Percentiles rank a stretch among this genome's conserved stretches.
phyloP scores from a whole-genome alignment of 768 basidiomycete species.

The Tubosaeta sp. region DNA sequence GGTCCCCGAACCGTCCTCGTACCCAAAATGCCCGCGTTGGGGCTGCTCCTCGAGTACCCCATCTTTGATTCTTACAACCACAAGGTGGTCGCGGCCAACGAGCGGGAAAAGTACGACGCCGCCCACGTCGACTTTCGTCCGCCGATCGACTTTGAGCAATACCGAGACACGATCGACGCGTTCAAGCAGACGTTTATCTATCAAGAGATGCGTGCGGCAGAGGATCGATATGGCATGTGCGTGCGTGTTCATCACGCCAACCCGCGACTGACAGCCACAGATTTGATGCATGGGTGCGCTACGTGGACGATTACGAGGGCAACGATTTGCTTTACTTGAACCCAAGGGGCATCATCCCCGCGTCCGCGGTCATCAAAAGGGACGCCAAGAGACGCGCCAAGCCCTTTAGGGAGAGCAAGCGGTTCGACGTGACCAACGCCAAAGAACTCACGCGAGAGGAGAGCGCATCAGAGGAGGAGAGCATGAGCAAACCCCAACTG shows the following conservation, averaged over 20 bases:
- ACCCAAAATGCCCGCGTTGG: conserved; percentile 95
- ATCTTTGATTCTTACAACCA: conserved; percentile 77
- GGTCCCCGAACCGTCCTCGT: conserved; percentile 73
- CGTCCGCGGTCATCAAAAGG: conserved; percentile 60
- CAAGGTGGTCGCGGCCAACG: conserved; percentile 41
- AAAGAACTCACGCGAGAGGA: conserved; percentile 31
- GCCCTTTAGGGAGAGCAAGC: conserved; percentile 64
- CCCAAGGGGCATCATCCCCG: conserved; percentile 70
- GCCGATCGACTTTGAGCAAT: conserved; percentile 64
- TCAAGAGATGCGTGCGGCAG: conserved; percentile 77
- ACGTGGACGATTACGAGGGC: conserved; percentile 71
- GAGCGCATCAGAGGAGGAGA: conserved; percentile 42
- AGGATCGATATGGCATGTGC: conserved; percentile 72
- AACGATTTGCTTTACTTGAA: conserved; percentile 78
- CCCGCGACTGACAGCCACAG: conserved; percentile 31
- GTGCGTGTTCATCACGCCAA: conserved; percentile 27
- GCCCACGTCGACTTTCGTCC: conserved; percentile 62
- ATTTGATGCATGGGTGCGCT: conserved; percentile 82
- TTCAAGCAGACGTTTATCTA: conserved; percentile 91
- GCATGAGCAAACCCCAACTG: conserved; percentile 38
- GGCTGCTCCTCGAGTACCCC: conserved; percentile 85
- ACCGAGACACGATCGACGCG: conserved; percentile 61
- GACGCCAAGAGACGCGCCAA: conserved; percentile 48
- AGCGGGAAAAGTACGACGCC: conserved; percentile 42
- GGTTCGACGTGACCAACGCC: conserved; percentile 58